Conservation (phyloP, 495 filamentous ascomycete genomes). For the Talaromyces nanjingensis region DNA sequence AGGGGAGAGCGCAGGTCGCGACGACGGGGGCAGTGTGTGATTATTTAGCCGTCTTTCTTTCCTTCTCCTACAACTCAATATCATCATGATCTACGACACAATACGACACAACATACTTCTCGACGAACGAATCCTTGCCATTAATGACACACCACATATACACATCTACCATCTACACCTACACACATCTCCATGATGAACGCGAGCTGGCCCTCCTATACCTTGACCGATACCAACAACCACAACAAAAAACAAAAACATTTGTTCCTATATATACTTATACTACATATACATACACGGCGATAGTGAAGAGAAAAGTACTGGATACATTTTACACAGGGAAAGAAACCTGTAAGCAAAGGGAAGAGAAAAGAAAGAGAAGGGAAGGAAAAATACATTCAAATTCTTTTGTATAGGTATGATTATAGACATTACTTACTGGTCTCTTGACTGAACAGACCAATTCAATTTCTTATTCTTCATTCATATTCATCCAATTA, state of each 20-base stretch:
- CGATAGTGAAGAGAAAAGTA: constrained; percentile 5
- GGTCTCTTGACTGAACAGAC: not conserved
- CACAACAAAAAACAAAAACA: not conserved
- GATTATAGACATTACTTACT: not conserved
- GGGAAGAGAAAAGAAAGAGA: not conserved
- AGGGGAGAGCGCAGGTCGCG: constrained; percentile 21
- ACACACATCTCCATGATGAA: not conserved
- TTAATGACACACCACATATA: not conserved
- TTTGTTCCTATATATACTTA: constrained; percentile 1
- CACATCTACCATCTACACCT: not conserved
- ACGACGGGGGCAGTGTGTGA: constrained; percentile 36
- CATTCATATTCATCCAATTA: not conserved
- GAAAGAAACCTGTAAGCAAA: not conserved
- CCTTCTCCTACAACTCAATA: not conserved
- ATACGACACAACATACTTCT: not conserved
- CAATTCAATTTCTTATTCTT: not conserved
- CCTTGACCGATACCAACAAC: not conserved
- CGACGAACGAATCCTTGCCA: not conserved
- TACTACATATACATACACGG: not conserved
- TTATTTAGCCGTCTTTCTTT: constrained; percentile 24
- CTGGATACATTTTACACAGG: constrained; percentile 7
- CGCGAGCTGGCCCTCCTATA: not conserved
- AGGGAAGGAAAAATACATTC: constrained; percentile 13
- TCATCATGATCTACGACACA: not conserved
- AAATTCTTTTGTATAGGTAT: constrained; percentile 1